A percentile compares a stretch with the other conserved stretches of the same genome.
Evolutionary conservation across 768 basidiomycete genomes (phyloP).

Genomic region (Pleurotus tuoliensis): DNA sequence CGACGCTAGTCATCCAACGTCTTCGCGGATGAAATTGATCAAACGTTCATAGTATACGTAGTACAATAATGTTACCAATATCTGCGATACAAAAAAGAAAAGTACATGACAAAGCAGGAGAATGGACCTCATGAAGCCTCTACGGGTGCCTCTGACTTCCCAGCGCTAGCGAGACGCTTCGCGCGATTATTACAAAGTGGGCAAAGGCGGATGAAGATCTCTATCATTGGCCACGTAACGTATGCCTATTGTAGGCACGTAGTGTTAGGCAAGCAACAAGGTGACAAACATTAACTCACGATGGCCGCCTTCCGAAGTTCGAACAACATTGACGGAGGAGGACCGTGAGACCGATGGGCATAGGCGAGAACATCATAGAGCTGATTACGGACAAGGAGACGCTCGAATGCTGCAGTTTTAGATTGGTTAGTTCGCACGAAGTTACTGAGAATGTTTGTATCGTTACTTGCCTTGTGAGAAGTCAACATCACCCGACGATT

Average conservation of each 20-base stretch:
- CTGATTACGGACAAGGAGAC: conserved; percentile 61
- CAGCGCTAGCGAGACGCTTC: conserved; percentile 4
- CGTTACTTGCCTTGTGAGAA: background rate
- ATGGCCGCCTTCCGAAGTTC: conserved; percentile 57
- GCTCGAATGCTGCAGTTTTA: conserved; percentile 40
- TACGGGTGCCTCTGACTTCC: conserved; percentile 5
- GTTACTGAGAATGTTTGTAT: background rate
- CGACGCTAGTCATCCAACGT: conserved; percentile 40
- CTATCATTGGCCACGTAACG: conserved; percentile 73
- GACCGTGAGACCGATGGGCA: conserved; percentile 57
- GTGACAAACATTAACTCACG: conserved; percentile 33
- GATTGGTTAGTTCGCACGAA: background rate
- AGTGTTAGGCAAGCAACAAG: background rate
- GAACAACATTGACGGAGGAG: conserved; percentile 49
- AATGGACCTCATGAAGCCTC: background rate
- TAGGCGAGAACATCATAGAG: conserved; percentile 68
- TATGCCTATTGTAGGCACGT: conserved; percentile 38
- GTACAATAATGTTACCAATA: conserved; percentile 25
- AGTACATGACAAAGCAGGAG: background rate
- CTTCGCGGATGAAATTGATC: conserved; percentile 35
- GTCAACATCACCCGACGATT: background rate
- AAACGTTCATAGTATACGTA: conserved; percentile 21
- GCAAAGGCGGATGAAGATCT: conserved; percentile 60
- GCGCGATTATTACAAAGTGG: conserved; percentile 37
- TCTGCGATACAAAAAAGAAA: conserved; percentile 21